A percentile compares a stretch with the other conserved stretches of the same genome.
Evolutionary conservation across 805 yeast genomes (phyloP).

Genomic region (Cyberlindnera mycetangii): DNA sequence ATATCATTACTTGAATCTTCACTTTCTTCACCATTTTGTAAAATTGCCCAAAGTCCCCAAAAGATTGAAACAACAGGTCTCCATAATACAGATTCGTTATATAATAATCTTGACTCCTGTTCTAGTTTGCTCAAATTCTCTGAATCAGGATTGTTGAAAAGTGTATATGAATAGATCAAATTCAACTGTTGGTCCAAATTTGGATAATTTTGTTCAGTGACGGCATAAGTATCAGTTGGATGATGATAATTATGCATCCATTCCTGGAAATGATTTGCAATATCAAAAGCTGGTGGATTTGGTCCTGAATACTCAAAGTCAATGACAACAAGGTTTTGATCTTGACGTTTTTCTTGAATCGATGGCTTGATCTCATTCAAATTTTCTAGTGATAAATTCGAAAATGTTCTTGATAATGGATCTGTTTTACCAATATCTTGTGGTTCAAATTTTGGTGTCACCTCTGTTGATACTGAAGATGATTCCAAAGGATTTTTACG

Average conservation of each 20-base stretch:
- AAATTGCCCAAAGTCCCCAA: constrained; percentile 93
- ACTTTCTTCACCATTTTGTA: constrained; percentile 56
- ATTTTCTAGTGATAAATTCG: constrained; percentile 25
- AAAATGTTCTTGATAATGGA: constrained; percentile 9
- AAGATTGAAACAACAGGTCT: constrained; percentile 72
- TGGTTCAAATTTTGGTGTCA: background rate
- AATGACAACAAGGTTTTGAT: constrained; percentile 81
- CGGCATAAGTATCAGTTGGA: constrained; percentile 40
- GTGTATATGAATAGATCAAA: constrained; percentile 63
- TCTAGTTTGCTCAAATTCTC: constrained; percentile 36
- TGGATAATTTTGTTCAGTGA: constrained; percentile 62
- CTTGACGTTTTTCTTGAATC: constrained; percentile 44
- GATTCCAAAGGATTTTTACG: constrained; percentile 42
- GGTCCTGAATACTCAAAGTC: constrained; percentile 96
- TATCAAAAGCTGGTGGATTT: constrained; percentile 83
- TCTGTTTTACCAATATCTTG: background rate
- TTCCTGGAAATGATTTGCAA: constrained; percentile 91
- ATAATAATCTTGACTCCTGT: constrained; percentile 46
- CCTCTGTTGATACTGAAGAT: background rate
- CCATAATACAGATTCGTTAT: constrained; percentile 72
- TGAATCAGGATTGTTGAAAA: constrained; percentile 13
- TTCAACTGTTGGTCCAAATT: constrained; percentile 62
- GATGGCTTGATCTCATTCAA: constrained; percentile 33
- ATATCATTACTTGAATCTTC: constrained; percentile 25
- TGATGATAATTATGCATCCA: constrained; percentile 94